phyloP scores from a whole-genome alignment of 106 monocot species.

The Allium fistulosum region DNA sequence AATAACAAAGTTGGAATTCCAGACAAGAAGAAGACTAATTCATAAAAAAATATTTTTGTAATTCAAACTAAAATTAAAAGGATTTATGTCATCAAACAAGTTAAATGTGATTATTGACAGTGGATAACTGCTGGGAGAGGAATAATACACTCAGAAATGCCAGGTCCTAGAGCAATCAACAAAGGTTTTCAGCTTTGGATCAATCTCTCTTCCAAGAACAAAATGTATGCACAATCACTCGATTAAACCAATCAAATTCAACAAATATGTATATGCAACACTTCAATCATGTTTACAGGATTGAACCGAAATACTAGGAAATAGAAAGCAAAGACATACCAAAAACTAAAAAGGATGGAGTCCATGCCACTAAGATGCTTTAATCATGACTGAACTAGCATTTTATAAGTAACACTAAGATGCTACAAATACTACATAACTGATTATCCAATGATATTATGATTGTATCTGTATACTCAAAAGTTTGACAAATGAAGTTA shows the following conservation, averaged over 20 bases:
- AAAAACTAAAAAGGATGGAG: constrained; percentile 50
- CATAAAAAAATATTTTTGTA: too few relatives aligned
- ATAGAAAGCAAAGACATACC: constrained; percentile 71
- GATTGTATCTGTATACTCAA: too few relatives aligned
- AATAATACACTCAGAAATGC: constrained; percentile 87
- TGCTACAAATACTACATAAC: too few relatives aligned
- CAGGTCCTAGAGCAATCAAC: constrained; percentile 37
- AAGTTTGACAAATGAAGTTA: too few relatives aligned
- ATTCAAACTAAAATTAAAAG: too few relatives aligned
- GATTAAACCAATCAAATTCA: not conserved
- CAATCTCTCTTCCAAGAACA: constrained; percentile 82
- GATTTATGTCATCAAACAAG: too few relatives aligned
- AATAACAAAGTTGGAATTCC: too few relatives aligned
- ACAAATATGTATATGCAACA: not conserved
- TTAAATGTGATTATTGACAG: too few relatives aligned
- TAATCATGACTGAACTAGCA: constrained; percentile 67
- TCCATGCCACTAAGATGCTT: constrained; percentile 63
- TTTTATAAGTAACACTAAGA: constrained; percentile 6
- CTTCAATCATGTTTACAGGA: constrained; percentile 29
- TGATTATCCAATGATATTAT: too few relatives aligned
- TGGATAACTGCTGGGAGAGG: too few relatives aligned
- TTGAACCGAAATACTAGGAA: constrained; percentile 83
- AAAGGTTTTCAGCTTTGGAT: constrained; percentile 82
- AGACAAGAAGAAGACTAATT: too few relatives aligned
- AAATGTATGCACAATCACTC: constrained; percentile 35